phyloP scores from a whole-genome alignment of 1,284 basidiomycete species.

The Apiotrichum brassicae region DNA sequence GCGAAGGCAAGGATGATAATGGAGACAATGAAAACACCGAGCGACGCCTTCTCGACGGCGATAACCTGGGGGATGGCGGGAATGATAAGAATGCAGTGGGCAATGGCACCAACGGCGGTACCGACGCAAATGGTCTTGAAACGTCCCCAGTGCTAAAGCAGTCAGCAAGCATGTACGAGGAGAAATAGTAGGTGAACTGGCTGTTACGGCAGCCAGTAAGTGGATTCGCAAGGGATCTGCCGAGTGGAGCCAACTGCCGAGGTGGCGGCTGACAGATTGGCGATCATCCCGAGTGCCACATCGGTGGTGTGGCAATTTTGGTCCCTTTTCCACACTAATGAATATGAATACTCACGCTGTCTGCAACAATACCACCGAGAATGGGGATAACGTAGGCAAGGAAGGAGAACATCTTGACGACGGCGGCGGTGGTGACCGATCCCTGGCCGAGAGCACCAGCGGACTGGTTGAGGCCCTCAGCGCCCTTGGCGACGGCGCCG shows the following conservation, averaged over 20 bases:
- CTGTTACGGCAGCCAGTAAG: no score
- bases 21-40: slow-evolving; percentile 40
- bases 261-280: no score
- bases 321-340: no score
- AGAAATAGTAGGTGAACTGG: no score
- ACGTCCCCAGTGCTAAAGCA: slow-evolving; percentile 54
- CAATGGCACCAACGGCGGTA: slow-evolving; percentile 29
- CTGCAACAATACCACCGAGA: slow-evolving; percentile 54
- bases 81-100: slow-evolving; percentile 36
- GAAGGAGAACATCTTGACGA: slow-evolving; percentile 29
- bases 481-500: slow-evolving; percentile 63
- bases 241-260: no score
- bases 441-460: slow-evolving; percentile 52
- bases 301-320: no score
- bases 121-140: slow-evolving; percentile 62
- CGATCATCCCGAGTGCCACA: no score
- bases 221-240: no score
- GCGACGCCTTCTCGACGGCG: slow-evolving; percentile 18
- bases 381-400: slow-evolving; percentile 37
- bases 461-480: slow-evolving; percentile 52
- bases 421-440: slow-evolving; percentile 22
- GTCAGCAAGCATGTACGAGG: no score
- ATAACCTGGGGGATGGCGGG: slow-evolving; percentile 42
- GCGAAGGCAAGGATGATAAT: slow-evolving; percentile 43
- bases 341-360: slow-evolving; percentile 22